Evolutionary conservation across 345 rosid genomes (phyloP).

Genomic region (Lepidium sativum): DNA sequence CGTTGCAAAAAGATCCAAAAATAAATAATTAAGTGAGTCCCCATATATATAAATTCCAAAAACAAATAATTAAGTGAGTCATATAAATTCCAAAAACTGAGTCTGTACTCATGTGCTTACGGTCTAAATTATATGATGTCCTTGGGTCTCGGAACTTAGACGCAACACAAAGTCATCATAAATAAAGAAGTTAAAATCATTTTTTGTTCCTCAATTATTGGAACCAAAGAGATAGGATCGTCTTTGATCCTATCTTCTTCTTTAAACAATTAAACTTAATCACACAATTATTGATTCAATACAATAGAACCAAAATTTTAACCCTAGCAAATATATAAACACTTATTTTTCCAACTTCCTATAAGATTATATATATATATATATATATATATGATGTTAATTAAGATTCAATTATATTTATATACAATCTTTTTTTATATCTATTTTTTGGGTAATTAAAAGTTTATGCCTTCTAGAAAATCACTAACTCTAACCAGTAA

Average conservation of each 20-base stretch:
- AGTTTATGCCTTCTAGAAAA: too few species aligned
- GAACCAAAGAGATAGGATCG: slow-evolving; percentile 31
- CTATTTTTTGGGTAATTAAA: too few species aligned
- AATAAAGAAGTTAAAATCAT: not conserved
- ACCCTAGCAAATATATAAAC: too few species aligned
- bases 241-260: slow-evolving; percentile 26
- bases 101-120: slow-evolving; percentile 3
- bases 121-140: slow-evolving; percentile 4
- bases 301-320: not conserved
- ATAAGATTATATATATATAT: too few species aligned
- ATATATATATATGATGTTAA: too few species aligned
- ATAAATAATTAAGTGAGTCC: too few species aligned
- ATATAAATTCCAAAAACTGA: not conserved
- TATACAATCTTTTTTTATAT: too few species aligned
- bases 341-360: too few species aligned
- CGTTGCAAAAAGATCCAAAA: not conserved
- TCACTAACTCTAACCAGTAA: too few species aligned
- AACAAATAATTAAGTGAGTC: not conserved
- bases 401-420: too few species aligned
- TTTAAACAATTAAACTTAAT: slow-evolving; percentile 13
- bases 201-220: slow-evolving; percentile 29
- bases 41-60: not conserved
- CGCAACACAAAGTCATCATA: slow-evolving; percentile 9
- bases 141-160: slow-evolving; percentile 18
- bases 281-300: slow-evolving; percentile 11